These are phyloP conservation scores for Curvularia spicifera DNA, from an alignment of 2,329 filamentous ascomycete species.

Conservation along the genomic window DNA sequence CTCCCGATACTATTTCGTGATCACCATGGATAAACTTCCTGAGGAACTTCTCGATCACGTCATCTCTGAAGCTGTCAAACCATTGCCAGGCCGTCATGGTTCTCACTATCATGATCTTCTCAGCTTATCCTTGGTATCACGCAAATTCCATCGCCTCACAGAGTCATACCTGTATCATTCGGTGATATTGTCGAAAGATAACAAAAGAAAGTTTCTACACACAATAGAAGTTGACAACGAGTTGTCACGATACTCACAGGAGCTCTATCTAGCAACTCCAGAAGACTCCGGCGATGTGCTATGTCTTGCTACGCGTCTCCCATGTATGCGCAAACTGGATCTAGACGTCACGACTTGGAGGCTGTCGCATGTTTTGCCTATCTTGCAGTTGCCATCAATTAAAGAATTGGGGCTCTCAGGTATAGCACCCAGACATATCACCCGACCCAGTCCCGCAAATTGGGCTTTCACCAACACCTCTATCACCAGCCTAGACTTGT, in stretches of 20 bases:
- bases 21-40: conserved; percentile 14
- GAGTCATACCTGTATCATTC: conserved; percentile 15
- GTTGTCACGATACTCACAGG: conserved; percentile 4
- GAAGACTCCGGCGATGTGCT: background rate
- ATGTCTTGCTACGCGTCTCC: conserved; percentile 3
- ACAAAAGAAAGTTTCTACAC: background rate
- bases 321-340: conserved; percentile 10
- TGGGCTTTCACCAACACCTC: conserved; percentile 16
- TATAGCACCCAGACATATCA: background rate
- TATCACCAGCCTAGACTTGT: conserved; percentile 9
- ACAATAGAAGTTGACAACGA: background rate
- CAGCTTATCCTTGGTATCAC: conserved; percentile 16
- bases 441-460: background rate
- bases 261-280: background rate
- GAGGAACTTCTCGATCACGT: conserved; percentile 20
- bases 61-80: conserved; percentile 6
- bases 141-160: conserved; percentile 14
- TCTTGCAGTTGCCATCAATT: conserved; percentile 7
- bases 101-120: conserved; percentile 7
- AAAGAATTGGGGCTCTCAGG: conserved; percentile 7
- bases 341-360: background rate
- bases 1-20: background rate
- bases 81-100: conserved; percentile 8
- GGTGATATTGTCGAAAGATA: background rate
- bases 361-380: conserved; percentile 3